Evolutionary conservation across 371 early-diverging fungal genomes (phyloP).

Genomic region (Basidiobolus meristosporus): DNA sequence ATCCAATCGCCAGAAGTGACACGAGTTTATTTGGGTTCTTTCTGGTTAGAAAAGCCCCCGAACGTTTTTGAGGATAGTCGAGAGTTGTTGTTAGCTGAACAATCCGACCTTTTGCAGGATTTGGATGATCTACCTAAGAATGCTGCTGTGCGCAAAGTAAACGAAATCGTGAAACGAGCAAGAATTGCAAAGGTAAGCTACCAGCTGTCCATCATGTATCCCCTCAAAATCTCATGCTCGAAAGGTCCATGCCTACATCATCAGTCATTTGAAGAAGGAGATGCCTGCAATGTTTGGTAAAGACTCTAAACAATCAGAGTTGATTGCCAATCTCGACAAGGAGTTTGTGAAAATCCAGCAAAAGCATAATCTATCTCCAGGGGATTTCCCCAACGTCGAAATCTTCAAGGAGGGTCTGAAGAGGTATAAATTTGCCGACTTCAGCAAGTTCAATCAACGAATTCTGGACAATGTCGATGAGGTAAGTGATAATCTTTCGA

Average conservation of each 20-base stretch:
- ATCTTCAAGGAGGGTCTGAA: slow-evolving; percentile 33
- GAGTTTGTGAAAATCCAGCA: slow-evolving; percentile 60
- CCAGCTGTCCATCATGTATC: neutral
- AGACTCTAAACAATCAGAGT: slow-evolving; percentile 42
- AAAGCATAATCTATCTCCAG: slow-evolving; percentile 37
- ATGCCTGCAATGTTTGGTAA: slow-evolving; percentile 80
- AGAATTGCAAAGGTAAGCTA: slow-evolving; percentile 39
- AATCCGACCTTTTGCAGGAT: slow-evolving; percentile 54
- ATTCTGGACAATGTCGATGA: no score
- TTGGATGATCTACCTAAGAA: slow-evolving; percentile 56
- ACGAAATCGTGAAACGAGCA: slow-evolving; percentile 80
- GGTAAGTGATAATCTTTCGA: no score
- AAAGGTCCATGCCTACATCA: slow-evolving; percentile 64
- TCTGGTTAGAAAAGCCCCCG: slow-evolving; percentile 58
- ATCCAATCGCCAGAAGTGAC: slow-evolving; percentile 75
- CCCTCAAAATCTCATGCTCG: neutral
- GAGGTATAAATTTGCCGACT: slow-evolving; percentile 56
- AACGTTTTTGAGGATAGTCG: slow-evolving; percentile 54
- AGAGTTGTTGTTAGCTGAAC: slow-evolving; percentile 49
- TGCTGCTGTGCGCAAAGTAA: slow-evolving; percentile 73
- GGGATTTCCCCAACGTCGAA: slow-evolving; percentile 53
- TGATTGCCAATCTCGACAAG: slow-evolving; percentile 41
- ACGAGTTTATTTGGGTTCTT: slow-evolving; percentile 67
- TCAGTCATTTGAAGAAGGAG: slow-evolving; percentile 60
- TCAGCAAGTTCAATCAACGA: slow-evolving; percentile 31